Evolutionary conservation across 1,284 basidiomycete genomes (phyloP).

Genomic region (Porogramme epimiltina): DNA sequence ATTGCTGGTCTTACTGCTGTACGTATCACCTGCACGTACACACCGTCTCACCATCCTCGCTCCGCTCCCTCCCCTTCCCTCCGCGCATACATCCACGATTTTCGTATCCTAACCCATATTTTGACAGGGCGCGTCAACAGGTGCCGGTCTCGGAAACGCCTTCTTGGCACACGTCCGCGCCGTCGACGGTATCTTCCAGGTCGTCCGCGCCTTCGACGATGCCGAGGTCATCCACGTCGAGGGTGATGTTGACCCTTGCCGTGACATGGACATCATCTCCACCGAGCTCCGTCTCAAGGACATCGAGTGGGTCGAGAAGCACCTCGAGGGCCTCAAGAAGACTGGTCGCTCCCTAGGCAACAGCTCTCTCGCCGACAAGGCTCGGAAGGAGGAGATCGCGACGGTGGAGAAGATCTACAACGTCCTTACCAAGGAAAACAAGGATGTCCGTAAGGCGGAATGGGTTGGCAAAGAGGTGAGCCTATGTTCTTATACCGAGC

Average conservation of each 20-base stretch:
- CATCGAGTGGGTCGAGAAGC: constrained; percentile 98
- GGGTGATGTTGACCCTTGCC: constrained; percentile 93
- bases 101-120: too few species aligned
- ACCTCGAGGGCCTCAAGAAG: constrained; percentile 81
- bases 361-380: constrained; percentile 89
- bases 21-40: constrained; percentile 31
- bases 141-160: constrained; percentile 96
- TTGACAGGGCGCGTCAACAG: constrained; percentile 90
- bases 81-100: not conserved
- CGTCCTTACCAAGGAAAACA: constrained; percentile 78
- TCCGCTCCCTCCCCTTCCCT: not conserved
- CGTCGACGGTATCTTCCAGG: constrained; percentile 99
- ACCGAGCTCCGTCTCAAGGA: constrained; percentile 95
- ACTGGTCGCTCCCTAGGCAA: constrained; percentile 71
- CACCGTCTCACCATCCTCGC: not conserved
- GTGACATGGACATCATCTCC: constrained; percentile 98
- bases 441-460: constrained; percentile 92
- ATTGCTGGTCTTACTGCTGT: constrained; percentile 97
- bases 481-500: constrained; percentile 13
- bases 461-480: constrained; percentile 98
- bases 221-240: constrained; percentile 99
- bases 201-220: constrained; percentile 97
- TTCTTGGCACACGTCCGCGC: constrained; percentile 98
- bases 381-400: constrained; percentile 95
- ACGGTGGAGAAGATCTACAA: constrained; percentile 87